A percentile compares a stretch with the other conserved stretches of the same genome.
phyloP scores from a whole-genome alignment of 768 basidiomycete genomes.

The Tricholoma terreum region DNA sequence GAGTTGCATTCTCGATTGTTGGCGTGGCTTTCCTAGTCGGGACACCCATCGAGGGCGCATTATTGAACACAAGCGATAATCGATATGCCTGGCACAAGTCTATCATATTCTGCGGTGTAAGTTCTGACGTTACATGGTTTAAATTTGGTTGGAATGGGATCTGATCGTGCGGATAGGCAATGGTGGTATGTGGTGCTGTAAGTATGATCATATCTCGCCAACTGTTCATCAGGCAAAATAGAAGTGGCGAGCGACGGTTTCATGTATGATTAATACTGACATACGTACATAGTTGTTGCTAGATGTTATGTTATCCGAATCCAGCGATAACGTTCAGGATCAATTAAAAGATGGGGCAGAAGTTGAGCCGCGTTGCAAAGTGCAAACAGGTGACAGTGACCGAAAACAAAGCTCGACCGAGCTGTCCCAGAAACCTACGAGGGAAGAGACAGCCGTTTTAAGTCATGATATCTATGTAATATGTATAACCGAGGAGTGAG shows the following conservation, averaged over 20 bases:
- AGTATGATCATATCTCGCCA: conserved; percentile 17
- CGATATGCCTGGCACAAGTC: conserved; percentile 34
- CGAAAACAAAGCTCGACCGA: too few relatives aligned
- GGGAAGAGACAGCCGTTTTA: too few relatives aligned
- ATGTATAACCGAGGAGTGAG: too few relatives aligned
- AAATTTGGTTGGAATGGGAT: not conserved
- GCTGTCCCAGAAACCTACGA: too few relatives aligned
- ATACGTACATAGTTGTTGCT: too few relatives aligned
- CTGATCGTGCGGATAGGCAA: conserved; percentile 8
- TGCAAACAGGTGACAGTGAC: too few relatives aligned
- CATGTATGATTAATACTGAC: conserved; percentile 4
- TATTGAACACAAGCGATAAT: conserved; percentile 28
- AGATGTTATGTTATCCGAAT: too few relatives aligned
- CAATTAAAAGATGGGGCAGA: too few relatives aligned
- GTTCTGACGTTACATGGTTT: conserved; percentile 4
- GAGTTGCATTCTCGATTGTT: conserved; percentile 45
- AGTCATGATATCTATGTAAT: too few relatives aligned
- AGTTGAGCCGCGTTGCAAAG: too few relatives aligned
- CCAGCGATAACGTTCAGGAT: too few relatives aligned
- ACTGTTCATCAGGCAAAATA: conserved; percentile 14
- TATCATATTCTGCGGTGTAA: conserved; percentile 43
- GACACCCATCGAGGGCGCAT: conserved; percentile 48
- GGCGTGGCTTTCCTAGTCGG: conserved; percentile 44
- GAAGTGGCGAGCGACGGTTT: not conserved
- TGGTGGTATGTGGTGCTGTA: conserved; percentile 15